Base-by-base conservation (phyloP, 108 stramenopile species). In the Mayamaea pseudoterrestris region DNA sequence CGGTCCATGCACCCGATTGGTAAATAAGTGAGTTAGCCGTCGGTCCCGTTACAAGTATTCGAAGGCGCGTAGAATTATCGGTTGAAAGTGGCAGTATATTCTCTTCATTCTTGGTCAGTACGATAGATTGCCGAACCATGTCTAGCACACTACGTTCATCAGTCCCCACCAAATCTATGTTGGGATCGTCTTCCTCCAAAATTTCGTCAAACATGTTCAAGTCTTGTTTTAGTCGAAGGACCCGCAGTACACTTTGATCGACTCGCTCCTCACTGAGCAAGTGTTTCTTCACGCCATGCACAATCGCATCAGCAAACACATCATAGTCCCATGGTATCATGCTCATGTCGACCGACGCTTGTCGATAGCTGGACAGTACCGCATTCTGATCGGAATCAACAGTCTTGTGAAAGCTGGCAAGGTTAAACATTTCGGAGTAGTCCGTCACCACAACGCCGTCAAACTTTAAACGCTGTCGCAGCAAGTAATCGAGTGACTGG, bases 261-360 rank as follows among this genome's bases (percentile, higher is more conserved):
- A 90, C 49, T 13, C 83, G 66, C 5, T 51, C 41, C 31, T 58
- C 21, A n/a, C 50, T 41, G 16, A 79, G 44, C 26, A 4, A 7
- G 18, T 61, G 50, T 3, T 27, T 42, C 13, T 23, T 27, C 4
- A 71, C 56, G 16, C 42, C 51, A 11, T 41, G 30, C n/a, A 50
- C 28, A 13, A 76, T 43, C 20, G 49, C 58, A 17, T 64, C 46
- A 20, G 46, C 14, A 40, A 77, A 80, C 0, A 43, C 68, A 17
- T 70, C 70, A 2, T 45, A 54, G 14, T 63, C 50, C 7, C 50
- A 65, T 4, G 76, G 76, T 34, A 78, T 65, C 80, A 82, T 83
- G 39, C 72, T 71, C 83, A 91, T 86, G 46, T 91, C 89, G 18
- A 91, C 77, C 36, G 61, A 70, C 18, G 80, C 81, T 32, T 83